Evolutionary conservation across 768 basidiomycete genomes (phyloP).

Genomic region (Pulveroboletus sp.): DNA sequence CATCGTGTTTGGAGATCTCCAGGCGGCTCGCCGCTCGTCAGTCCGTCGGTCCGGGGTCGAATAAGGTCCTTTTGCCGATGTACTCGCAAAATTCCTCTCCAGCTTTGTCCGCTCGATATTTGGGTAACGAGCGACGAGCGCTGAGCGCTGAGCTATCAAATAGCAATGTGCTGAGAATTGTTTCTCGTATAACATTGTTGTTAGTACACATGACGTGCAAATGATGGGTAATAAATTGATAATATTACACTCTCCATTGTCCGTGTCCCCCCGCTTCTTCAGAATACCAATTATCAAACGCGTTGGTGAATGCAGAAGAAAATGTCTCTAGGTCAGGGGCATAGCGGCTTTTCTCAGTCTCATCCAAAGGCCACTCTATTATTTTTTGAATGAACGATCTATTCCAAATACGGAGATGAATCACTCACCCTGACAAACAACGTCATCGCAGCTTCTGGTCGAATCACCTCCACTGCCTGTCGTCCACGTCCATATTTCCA

Average conservation of each 20-base stretch:
- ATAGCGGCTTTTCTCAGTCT: slow-evolving; percentile 34
- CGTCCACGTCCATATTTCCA: slow-evolving; percentile 46
- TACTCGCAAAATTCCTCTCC: not conserved
- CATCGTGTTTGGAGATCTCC: not conserved
- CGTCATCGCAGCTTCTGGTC: slow-evolving; percentile 61
- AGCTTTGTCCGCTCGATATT: not conserved
- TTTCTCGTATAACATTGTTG: not conserved
- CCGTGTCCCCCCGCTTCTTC: not conserved
- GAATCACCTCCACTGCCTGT: slow-evolving; percentile 52
- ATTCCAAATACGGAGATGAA: slow-evolving; percentile 6
- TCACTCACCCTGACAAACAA: slow-evolving; percentile 57
- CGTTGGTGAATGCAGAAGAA: not conserved
- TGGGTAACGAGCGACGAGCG: no score
- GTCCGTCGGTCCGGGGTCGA: slow-evolving; percentile 12
- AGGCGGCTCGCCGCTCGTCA: not conserved
- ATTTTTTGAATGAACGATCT: slow-evolving; percentile 1
- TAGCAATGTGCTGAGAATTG: not conserved
- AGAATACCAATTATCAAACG: not conserved
- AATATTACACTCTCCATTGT: slow-evolving; percentile 3
- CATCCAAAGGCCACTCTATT: slow-evolving; percentile 58
- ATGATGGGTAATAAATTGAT: slow-evolving; percentile 13
- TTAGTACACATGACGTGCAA: slow-evolving; percentile 9
- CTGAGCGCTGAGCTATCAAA: no score
- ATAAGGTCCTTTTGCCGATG: slow-evolving; percentile 2
- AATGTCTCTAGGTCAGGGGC: slow-evolving; percentile 5